These are phyloP conservation scores for Pistacia integerrima DNA, from an alignment of 345 rosid species.

Conservation along the genomic window DNA sequence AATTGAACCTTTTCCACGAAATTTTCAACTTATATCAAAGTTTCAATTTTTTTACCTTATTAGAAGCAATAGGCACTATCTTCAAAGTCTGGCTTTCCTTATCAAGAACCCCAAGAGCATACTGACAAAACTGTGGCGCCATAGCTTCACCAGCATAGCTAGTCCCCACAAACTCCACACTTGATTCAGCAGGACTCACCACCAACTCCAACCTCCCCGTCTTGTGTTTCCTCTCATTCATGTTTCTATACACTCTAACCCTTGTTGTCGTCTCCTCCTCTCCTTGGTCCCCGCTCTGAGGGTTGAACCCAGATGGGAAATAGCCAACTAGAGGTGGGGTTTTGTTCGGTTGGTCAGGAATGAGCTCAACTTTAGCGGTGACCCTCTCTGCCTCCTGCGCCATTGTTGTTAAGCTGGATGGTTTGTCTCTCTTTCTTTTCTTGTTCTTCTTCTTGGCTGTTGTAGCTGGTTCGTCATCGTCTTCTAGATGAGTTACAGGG, in stretches of 20 bases:
- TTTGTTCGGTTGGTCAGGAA: slow-evolving; percentile 47
- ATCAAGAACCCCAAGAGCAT: slow-evolving; percentile 73
- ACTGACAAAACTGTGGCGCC: slow-evolving; percentile 58
- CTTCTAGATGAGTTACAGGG: not conserved
- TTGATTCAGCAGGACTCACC: slow-evolving; percentile 60
- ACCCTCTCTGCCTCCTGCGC: slow-evolving; percentile 17
- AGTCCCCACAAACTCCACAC: slow-evolving; percentile 74
- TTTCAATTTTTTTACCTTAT: slow-evolving; percentile 51
- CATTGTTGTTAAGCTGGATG: not conserved
- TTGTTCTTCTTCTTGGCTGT: slow-evolving; percentile 6
- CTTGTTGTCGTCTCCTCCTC: slow-evolving; percentile 21
- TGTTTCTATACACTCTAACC: slow-evolving; percentile 50
- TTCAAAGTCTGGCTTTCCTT: slow-evolving; percentile 58
- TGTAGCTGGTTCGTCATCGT: not conserved
- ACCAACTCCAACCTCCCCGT: slow-evolving; percentile 63
- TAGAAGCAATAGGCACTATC: slow-evolving; percentile 72
- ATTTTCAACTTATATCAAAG: not conserved
- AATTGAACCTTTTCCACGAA: not conserved
- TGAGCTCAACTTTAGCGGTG: slow-evolving; percentile 38
- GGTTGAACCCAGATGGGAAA: slow-evolving; percentile 74
- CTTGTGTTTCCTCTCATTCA: slow-evolving; percentile 33
- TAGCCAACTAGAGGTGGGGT: slow-evolving; percentile 70
- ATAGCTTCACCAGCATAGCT: slow-evolving; percentile 68
- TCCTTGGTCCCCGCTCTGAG: slow-evolving; percentile 13
- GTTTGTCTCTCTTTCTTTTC: slow-evolving; percentile 15